Evolutionary conservation across 805 yeast genomes (phyloP), one percentile per base, ranked within the genome.

Genomic region (Kazachstania bromeliacearum): DNA sequence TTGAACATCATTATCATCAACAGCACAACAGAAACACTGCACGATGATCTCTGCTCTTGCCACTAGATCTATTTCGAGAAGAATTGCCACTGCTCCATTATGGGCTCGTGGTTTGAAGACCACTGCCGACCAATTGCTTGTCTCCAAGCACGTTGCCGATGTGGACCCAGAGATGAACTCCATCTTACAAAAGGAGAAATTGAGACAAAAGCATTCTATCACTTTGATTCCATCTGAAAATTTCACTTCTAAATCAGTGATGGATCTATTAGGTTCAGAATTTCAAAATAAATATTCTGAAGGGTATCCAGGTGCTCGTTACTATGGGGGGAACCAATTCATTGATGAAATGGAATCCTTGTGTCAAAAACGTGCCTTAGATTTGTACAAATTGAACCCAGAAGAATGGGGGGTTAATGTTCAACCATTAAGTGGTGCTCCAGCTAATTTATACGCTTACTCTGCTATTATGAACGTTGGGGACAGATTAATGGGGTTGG

Each of bases 271-370:
- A 54, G 97, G 97, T 46, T 82, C 96, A 19, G 95, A 85, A 59
- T 85, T 89, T 95, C 88, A 84, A 63, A 89, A 89, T 75, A 89
- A 89, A 69, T 89, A 89, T 67, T 87, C 96, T 8, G 98, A 89
- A 66, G 97, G 97, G 46, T 89, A 89, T 66, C 98, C 98, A 28
- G 95, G 95, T 48, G 95, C 87, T 45, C 78, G 98, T 62, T 89
- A 89, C 70, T 89, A 89, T 60, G 98, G 98, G 63, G 98, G 98
- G 62, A 89, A 89, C 59, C 87, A 89, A 65, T 81, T 77, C 66
- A 89, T 89, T 53, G 98, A 89, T 67, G 72, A 77, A 67, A 85
- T 85, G 54, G 98, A 89, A 69, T 62, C 76, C 10, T 67, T 89
- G 40, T 89, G 97, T 67, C 96, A 87, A 66, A 71, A 77, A 51